Percentiles rank a stretch among this genome's conserved stretches.
These are phyloP conservation scores for Populus trichocarpa DNA, from an alignment of 441 rosid genomes.

Conservation along the genomic window DNA sequence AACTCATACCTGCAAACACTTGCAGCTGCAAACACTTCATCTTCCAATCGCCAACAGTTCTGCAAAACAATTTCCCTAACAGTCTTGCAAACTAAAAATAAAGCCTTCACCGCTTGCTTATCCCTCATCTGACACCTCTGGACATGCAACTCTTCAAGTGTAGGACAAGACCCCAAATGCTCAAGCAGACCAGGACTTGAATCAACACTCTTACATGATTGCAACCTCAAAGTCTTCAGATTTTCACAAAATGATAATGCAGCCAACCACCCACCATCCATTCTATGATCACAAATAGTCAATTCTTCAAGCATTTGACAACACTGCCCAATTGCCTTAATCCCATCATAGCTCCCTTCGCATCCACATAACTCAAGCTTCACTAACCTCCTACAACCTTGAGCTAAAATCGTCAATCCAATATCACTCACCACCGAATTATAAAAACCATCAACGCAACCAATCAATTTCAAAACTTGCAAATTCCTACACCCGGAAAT, in stretches of 20 bases:
- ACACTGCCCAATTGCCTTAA: too few species aligned
- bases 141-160: conserved; percentile 64
- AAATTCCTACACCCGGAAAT: conserved; percentile 51
- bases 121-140: conserved; percentile 65
- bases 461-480: conserved; percentile 64
- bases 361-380: too few species aligned
- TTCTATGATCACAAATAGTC: too few species aligned
- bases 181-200: conserved; percentile 52
- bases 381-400: too few species aligned
- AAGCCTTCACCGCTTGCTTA: conserved; percentile 42
- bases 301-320: too few species aligned
- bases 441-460: conserved; percentile 44
- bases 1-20: conserved; percentile 55
- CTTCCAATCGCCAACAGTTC: conserved; percentile 76
- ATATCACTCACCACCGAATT: conserved; percentile 45
- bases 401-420: too few species aligned
- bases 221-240: too few species aligned
- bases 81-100: conserved; percentile 55
- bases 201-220: conserved; percentile 48
- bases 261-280: too few species aligned
- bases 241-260: too few species aligned
- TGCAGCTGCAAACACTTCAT: conserved; percentile 53
- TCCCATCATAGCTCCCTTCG: too few species aligned
- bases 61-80: conserved; percentile 60
- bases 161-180: conserved; percentile 58